Evolutionary conservation across 306 rosid species (phyloP).

Genomic region (Hippophae gyantsensis): DNA sequence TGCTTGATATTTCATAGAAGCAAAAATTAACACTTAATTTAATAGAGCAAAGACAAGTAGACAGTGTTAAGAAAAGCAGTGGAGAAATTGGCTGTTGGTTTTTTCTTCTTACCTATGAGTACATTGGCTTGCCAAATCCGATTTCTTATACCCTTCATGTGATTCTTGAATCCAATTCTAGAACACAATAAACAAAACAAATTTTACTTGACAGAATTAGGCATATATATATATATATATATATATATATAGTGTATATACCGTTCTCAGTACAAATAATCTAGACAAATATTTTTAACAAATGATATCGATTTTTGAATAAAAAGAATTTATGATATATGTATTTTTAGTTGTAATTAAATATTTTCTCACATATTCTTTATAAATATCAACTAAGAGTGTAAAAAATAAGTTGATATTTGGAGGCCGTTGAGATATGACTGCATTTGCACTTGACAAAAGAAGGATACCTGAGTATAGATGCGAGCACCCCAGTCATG

Average conservation of each 20-base stretch:
- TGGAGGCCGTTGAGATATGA: not conserved
- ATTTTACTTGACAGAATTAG: too few relatives aligned
- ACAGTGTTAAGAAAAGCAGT: not conserved
- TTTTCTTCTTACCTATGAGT: not conserved
- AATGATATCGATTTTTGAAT: too few relatives aligned
- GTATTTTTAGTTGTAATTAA: too few relatives aligned
- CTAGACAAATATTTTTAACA: too few relatives aligned
- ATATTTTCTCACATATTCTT: too few relatives aligned
- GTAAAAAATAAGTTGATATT: too few relatives aligned
- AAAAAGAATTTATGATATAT: too few relatives aligned
- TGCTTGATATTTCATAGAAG: not conserved
- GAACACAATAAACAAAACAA: not conserved
- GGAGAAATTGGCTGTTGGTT: not conserved
- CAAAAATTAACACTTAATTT: not conserved
- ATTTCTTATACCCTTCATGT: not conserved
- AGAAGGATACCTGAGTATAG: not conserved
- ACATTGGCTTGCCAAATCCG: slow-evolving; percentile 12
- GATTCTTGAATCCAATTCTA: slow-evolving; percentile 3
- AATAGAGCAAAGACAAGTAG: not conserved
- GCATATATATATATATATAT: too few relatives aligned
- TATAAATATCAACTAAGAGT: too few relatives aligned
- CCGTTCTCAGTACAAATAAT: too few relatives aligned
- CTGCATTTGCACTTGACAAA: not conserved
- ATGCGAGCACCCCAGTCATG: slow-evolving; percentile 11
- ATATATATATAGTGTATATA: too few relatives aligned